Evolutionary conservation across 2,329 filamentous ascomycete species (phyloP), one percentile per base, ranked within the genome.

Genomic region (Penicillium sp.): DNA sequence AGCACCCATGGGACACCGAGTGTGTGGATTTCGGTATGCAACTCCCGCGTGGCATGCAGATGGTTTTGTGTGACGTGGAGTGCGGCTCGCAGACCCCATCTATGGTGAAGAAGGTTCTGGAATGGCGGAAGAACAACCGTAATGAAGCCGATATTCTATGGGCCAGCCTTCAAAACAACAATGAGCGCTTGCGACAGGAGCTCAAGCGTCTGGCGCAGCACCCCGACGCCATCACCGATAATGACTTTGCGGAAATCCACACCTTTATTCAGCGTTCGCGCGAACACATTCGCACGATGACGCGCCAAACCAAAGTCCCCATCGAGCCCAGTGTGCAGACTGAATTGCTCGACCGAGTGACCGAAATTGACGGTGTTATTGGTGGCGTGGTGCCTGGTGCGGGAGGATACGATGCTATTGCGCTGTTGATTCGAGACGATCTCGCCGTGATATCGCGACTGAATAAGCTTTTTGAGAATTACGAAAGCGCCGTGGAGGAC

Each of bases 31-130:
- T 86, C 4, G 82, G 79, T 13, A 85, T 93, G 46, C 81, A 79
- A 54, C 79, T 97, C 52, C 92, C 93, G 0, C 64, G 71, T 1
- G 90, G 90, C 0, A 76, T 96, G 60, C 83, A 88, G 20, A 79
- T 97, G 60, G 84, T 95, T 54, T 94, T 99, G 87, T 96, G 91
- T 67, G 94, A 99, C 68, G 94, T 99, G 6, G 90, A 95, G 69
- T 96, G 92, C 68, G 94, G 94, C 26, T 93, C 88, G 42, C 84
- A 96, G 76, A 97, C 93, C 7, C 92, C 96, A 0, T 84, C 91
- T 12, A 97, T 99, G 94, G 94, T 97, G 30, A 96, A 93, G 76
- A 84, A 90, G 68, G 90, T 99, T 12, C 80, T 97, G 3, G 82
- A 83, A 26, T 99, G 94, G 94, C 80, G 89, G 45, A 82, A 83